A percentile compares a stretch with the other conserved stretches of the same genome.
Evolutionary conservation across 2,329 filamentous ascomycete genomes (phyloP).

Genomic region (Phoma sp.): DNA sequence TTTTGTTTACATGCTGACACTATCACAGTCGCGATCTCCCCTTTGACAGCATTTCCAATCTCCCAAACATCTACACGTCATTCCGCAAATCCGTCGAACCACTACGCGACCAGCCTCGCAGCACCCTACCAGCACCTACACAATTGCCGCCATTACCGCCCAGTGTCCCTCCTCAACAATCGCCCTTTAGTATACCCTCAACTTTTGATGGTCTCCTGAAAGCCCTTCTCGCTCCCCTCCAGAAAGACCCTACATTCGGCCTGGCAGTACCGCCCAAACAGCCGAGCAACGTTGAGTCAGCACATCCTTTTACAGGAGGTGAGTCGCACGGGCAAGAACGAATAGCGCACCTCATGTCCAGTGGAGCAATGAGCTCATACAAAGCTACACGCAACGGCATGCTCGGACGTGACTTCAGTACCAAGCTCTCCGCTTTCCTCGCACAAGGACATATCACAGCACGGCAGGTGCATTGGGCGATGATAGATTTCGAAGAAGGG

Average conservation of each 20-base stretch:
- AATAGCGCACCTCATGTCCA: slow-evolving; percentile 65
- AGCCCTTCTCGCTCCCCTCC: slow-evolving; percentile 65
- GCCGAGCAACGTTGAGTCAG: slow-evolving; percentile 62
- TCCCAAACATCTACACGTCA: slow-evolving; percentile 77
- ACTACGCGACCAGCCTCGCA: slow-evolving; percentile 68
- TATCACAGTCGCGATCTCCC: slow-evolving; percentile 68
- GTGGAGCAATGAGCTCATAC: slow-evolving; percentile 68
- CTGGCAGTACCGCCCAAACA: slow-evolving; percentile 60
- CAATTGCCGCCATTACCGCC: slow-evolving; percentile 66
- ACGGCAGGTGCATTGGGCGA: slow-evolving; percentile 73
- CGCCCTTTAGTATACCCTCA: slow-evolving; percentile 69
- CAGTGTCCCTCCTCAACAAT: slow-evolving; percentile 63
- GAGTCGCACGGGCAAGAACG: slow-evolving; percentile 66
- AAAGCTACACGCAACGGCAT: slow-evolving; percentile 75
- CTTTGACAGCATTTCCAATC: slow-evolving; percentile 61
- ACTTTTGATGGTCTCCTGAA: slow-evolving; percentile 60
- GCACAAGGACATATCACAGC: slow-evolving; percentile 75
- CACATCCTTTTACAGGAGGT: slow-evolving; percentile 73
- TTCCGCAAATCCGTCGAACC: slow-evolving; percentile 78
- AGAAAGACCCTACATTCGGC: slow-evolving; percentile 50
- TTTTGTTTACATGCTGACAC: not conserved
- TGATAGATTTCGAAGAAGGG: slow-evolving; percentile 74
- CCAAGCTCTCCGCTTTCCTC: slow-evolving; percentile 76
- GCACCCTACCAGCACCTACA: slow-evolving; percentile 60
- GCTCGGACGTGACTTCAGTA: slow-evolving; percentile 73